These are phyloP conservation scores for Centrapalus pauciflorus DNA, from an alignment of 129 eudicot genomes.

Conservation along the genomic window DNA sequence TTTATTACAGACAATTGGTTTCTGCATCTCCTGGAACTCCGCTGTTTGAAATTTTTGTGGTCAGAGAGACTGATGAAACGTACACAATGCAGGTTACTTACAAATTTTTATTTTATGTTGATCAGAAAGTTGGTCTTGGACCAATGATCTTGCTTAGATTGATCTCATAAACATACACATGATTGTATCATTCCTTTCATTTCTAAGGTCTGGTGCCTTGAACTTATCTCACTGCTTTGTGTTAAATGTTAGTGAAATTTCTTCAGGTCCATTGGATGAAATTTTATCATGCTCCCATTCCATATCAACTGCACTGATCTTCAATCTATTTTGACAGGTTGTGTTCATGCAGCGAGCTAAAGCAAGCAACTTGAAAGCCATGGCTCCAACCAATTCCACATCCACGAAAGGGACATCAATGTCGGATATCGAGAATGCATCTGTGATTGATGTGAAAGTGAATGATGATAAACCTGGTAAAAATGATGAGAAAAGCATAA, in stretches of 20 bases:
- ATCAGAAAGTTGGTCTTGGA: constrained; percentile 4
- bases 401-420: constrained; percentile 56
- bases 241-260: not conserved
- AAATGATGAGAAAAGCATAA: constrained; percentile 57
- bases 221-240: not conserved
- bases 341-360: constrained; percentile 73
- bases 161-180: not conserved
- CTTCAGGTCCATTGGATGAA: not conserved
- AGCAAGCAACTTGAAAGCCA: constrained; percentile 40
- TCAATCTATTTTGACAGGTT: constrained; percentile 42
- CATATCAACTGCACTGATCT: not conserved
- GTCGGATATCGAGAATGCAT: constrained; percentile 41
- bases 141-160: not conserved
- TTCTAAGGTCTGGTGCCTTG: not conserved
- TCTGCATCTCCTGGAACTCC: constrained; percentile 98
- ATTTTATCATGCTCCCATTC: too few relatives aligned
- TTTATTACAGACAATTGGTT: constrained; percentile 74
- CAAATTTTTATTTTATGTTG: not conserved
- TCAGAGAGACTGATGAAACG: constrained; percentile 54
- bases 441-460: constrained; percentile 63
- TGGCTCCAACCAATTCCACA: constrained; percentile 42
- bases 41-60: constrained; percentile 91
- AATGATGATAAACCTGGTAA: constrained; percentile 63
- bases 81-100: constrained; percentile 77
- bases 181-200: not conserved